Evolutionary conservation across 139 green algal species (phyloP).

Genomic region (Marvania coccoides): DNA sequence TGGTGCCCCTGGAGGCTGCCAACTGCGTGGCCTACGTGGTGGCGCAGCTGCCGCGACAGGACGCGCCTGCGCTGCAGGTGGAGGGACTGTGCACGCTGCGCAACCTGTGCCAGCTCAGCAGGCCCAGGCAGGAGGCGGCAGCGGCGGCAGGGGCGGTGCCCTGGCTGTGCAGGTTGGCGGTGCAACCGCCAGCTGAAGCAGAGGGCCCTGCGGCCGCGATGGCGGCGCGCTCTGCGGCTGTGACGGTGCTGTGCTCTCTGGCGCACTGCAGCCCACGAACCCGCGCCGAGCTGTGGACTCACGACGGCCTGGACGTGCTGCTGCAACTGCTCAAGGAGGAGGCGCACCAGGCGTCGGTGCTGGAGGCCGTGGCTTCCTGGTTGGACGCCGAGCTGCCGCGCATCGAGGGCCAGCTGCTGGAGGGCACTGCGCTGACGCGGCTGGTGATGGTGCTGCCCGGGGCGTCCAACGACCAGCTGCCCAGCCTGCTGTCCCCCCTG

Average conservation of each 20-base stretch:
- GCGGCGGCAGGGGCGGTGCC: constrained; percentile 44
- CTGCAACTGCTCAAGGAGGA: constrained; percentile 54
- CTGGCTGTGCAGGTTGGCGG: constrained; percentile 28
- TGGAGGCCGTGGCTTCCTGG: constrained; percentile 63
- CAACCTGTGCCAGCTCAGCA: constrained; percentile 74
- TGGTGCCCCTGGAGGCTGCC: constrained; percentile 33
- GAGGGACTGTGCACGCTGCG: constrained; percentile 65
- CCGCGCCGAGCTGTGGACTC: constrained; percentile 46
- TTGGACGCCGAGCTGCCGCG: constrained; percentile 52
- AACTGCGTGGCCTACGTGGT: constrained; percentile 39
- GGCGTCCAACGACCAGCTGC: constrained; percentile 25
- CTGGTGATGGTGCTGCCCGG: constrained; percentile 49
- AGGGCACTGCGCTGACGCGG: constrained; percentile 33
- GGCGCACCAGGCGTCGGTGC: constrained; percentile 41
- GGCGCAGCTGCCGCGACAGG: constrained; percentile 3
- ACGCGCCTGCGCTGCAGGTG: constrained; percentile 28
- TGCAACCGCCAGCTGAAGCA: background rate
- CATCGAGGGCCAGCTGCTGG: constrained; percentile 50
- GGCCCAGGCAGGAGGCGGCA: constrained; percentile 50
- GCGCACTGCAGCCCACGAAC: constrained; percentile 41
- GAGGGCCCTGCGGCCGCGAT: constrained; percentile 1
- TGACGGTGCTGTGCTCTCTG: constrained; percentile 62
- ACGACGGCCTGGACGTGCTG: constrained; percentile 57
- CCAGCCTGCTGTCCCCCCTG: constrained; percentile 23
- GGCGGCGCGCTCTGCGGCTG: constrained; percentile 30